phyloP scores from a whole-genome alignment of 148 eudicot species.

The Suaeda aralocaspica region DNA sequence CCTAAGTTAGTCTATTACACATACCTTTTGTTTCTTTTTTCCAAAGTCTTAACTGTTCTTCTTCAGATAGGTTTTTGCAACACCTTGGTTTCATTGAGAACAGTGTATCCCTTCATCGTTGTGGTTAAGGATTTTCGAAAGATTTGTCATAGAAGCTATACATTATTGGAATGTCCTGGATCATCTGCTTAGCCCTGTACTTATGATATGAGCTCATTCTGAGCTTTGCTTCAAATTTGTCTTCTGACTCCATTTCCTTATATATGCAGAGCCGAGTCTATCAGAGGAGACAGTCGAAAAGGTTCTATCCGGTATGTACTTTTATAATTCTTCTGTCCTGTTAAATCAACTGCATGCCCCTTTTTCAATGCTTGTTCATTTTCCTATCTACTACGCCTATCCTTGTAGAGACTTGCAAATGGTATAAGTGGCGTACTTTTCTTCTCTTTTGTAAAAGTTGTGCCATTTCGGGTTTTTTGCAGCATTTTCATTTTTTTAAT shows the following conservation, averaged over 20 bases:
- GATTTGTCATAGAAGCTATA: not conserved
- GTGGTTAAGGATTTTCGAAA: not conserved
- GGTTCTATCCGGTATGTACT: constrained; percentile 59
- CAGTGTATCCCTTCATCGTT: not conserved
- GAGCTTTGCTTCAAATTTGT: not conserved
- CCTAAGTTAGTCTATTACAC: no score
- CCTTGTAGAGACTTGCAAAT: not conserved
- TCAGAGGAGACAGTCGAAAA: constrained; percentile 81
- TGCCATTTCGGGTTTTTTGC: not conserved
- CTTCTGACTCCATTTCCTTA: constrained; percentile 14
- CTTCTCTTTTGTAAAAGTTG: not conserved
- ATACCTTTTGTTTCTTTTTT: no score
- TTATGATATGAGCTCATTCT: not conserved
- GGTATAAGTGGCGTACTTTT: no score
- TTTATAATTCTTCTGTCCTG: not conserved
- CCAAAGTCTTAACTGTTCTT: no score
- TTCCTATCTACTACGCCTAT: not conserved
- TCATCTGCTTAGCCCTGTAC: not conserved
- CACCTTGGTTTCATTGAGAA: not conserved
- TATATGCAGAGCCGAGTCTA: constrained; percentile 47
- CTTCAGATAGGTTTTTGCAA: not conserved
- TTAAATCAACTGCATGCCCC: not conserved
- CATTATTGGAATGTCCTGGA: not conserved
- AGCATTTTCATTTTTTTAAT: not conserved
- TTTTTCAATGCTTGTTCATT: not conserved